Conservation (phyloP, 768 basidiomycete species). For the Lactarius sp. region DNA sequence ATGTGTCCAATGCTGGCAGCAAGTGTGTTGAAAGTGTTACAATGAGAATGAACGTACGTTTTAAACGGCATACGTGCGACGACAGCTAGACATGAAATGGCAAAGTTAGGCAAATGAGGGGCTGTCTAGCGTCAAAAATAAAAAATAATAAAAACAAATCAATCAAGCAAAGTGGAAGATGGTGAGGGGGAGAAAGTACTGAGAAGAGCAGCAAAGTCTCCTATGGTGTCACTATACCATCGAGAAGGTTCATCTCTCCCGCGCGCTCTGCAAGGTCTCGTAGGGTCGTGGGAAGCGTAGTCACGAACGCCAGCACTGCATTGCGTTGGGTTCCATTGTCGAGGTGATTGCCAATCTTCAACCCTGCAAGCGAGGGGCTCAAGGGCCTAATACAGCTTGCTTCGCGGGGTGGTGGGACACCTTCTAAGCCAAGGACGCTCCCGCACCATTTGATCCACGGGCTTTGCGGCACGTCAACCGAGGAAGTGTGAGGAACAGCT, state of each 20-base stretch:
- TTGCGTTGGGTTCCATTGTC: background rate
- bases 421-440: conserved; percentile 14
- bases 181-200: background rate
- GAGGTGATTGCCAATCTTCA: background rate
- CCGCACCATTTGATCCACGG: background rate
- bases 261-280: conserved; percentile 10
- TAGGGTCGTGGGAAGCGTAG: conserved; percentile 15
- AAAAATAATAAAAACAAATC: background rate
- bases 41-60: background rate
- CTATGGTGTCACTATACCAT: background rate
- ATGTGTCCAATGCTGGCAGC: conserved; percentile 6
- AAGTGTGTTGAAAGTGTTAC: conserved; percentile 1
- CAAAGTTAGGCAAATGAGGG: background rate
- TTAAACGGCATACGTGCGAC: conserved; percentile 4
- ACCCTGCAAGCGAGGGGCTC: background rate
- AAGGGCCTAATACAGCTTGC: background rate
- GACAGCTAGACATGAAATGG: conserved; percentile 1
- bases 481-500: background rate
- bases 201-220: background rate
- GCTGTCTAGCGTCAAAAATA: background rate
- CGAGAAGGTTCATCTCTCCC: conserved; percentile 7
- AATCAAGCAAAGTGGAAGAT: conserved; percentile 2
- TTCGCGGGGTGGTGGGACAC: background rate
- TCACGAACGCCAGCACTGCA: conserved; percentile 3
- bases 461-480: background rate